Base-by-base conservation (phyloP, 768 basidiomycete species). In the Tricholoma sp. region DNA sequence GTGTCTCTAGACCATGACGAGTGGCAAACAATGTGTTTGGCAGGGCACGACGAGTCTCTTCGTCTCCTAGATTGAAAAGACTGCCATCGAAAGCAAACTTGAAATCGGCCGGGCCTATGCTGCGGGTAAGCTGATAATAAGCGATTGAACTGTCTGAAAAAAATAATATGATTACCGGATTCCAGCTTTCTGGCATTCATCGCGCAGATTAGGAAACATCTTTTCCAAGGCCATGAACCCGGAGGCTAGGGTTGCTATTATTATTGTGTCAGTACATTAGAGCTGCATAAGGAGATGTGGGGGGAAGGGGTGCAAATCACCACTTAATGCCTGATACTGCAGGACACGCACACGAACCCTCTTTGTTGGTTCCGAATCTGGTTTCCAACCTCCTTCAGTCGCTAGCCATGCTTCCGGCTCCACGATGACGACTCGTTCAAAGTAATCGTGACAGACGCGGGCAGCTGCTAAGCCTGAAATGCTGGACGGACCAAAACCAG, bases 391-490 rank as follows among this genome's bases (percentile, higher is more conserved):
- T 35, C 65, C 64, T 22, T 65, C 58, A 1, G 61, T 57, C 14
- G 62, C 55, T 2, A 68, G 45, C 67, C 67, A 70, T 10, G 55
- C 55, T 50, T 73, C 72, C 9, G 72, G 61, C 39, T 73, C 72
- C 21, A 73, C 57, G 32, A 73, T 58, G 21, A 71, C 29, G 50
- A 73, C 70, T 6, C 60, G 56, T 41, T 70, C 64, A 56, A 72
- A 73, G 46, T 71, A 69, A 51, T 68, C 63, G 10, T 68, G 62
- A 50, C 69, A 71, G 11, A 71, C 64, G 11, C 69, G 62, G 3
- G 72, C 71, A 11, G 71, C 55, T 31, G 69, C 53, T 5, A 73
- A 57, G 10, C 72, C 72, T 12, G 65, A 64, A 16, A 73, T 61
- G 51, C 72, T 73, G n/a, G n/a, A n/a, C n/a, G n/a, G n/a, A n/a